A percentile compares a stretch with the other conserved stretches of the same genome.
Conservation (phyloP, 192 early-diverging fungal genomes). For the Coemansia guatemalensis region DNA sequence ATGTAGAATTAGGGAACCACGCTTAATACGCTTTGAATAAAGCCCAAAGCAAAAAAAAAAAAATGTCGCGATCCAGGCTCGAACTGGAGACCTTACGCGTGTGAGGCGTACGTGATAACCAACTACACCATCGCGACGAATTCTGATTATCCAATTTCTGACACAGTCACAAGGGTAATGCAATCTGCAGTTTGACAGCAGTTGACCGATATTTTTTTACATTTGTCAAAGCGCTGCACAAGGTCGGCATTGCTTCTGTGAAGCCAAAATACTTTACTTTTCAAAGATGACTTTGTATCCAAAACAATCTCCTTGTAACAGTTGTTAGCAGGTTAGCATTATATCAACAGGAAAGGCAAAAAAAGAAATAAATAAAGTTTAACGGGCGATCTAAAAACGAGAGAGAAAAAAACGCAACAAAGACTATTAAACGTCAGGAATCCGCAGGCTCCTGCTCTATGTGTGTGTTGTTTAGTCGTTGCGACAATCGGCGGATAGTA, state of each 20-base stretch:
- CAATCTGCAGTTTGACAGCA: too few relatives aligned
- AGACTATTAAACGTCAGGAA: conserved; percentile 1
- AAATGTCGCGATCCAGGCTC: conserved; percentile 14
- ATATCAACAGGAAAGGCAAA: neutral
- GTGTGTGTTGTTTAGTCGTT: conserved; percentile 22
- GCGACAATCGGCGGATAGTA: conserved; percentile 16
- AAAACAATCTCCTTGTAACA: neutral
- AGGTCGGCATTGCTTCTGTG: too few relatives aligned
- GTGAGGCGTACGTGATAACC: conserved; percentile 16
- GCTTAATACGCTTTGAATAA: too few relatives aligned
- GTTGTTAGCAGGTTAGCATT: neutral
- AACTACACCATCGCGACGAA: conserved; percentile 2
- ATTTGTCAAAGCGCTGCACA: too few relatives aligned
- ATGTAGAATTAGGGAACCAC: too few relatives aligned
- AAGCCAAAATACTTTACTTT: neutral
- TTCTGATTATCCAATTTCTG: too few relatives aligned
- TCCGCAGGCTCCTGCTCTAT: conserved; percentile 23
- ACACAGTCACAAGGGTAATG: too few relatives aligned
- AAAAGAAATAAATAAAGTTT: neutral
- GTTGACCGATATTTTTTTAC: too few relatives aligned
- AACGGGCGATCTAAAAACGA: neutral
- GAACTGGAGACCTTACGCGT: conserved; percentile 15
- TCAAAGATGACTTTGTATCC: neutral
- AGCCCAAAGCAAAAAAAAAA: too few relatives aligned
- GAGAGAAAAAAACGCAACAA: neutral